Conservation (phyloP, 805 yeast genomes). For the Monosporozyma solicola region DNA sequence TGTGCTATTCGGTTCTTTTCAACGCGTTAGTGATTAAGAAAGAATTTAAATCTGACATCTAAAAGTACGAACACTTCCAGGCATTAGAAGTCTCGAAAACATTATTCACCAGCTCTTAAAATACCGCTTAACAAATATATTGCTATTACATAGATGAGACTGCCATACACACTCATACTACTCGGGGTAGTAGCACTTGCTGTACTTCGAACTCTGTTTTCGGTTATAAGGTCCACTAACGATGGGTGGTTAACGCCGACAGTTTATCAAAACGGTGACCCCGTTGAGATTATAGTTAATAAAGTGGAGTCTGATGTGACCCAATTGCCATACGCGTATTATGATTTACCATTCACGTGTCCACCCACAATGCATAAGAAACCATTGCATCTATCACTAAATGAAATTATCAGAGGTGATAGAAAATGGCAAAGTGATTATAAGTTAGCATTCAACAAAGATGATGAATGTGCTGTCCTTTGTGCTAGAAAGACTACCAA, state of each 20-base stretch:
- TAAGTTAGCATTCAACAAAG: constrained; percentile 52
- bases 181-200: not conserved
- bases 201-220: not conserved
- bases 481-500: constrained; percentile 59
- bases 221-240: not conserved
- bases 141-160: not conserved
- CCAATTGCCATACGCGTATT: constrained; percentile 67
- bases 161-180: not conserved
- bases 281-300: constrained; percentile 62
- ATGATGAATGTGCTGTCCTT: constrained; percentile 52
- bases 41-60: not conserved
- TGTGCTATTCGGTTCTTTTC: not conserved
- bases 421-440: constrained; percentile 70
- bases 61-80: not conserved
- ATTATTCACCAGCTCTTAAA: not conserved
- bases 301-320: constrained; percentile 67
- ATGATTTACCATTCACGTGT: constrained; percentile 73
- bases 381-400: constrained; percentile 59
- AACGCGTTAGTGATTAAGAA: not conserved
- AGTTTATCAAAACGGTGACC: constrained; percentile 42
- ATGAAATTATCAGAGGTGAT: constrained; percentile 75
- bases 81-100: not conserved
- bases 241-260: constrained; percentile 25
- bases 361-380: constrained; percentile 48
- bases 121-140: too few relatives aligned